A percentile compares a stretch with the other conserved stretches of the same genome.
Evolutionary conservation across 1,139 yeast genomes (phyloP).

Genomic region (Debaryomyces sp.): DNA sequence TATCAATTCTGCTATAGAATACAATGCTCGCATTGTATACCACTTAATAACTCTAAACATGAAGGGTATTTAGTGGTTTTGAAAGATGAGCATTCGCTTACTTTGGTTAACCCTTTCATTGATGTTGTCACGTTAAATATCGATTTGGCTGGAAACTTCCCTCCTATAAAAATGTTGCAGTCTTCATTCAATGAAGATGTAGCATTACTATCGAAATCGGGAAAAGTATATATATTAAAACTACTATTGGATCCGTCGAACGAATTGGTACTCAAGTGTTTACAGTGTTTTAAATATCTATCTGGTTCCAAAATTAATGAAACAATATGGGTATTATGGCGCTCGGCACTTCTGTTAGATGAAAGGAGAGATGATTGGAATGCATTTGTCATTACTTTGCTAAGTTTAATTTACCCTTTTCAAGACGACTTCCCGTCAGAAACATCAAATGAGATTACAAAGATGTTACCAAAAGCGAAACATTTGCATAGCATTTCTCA

Average conservation of each 20-base stretch:
- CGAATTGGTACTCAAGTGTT: slow-evolving; percentile 42
- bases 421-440: slow-evolving; percentile 20
- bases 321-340: slow-evolving; percentile 65
- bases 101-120: slow-evolving; percentile 67
- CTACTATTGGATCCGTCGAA: slow-evolving; percentile 52
- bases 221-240: slow-evolving; percentile 31
- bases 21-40: slow-evolving; percentile 45
- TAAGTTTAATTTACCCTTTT: slow-evolving; percentile 52
- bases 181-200: slow-evolving; percentile 34
- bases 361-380: slow-evolving; percentile 60
- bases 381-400: slow-evolving; percentile 56
- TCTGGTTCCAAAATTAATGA: slow-evolving; percentile 61
- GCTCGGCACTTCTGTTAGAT: slow-evolving; percentile 52
- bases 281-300: slow-evolving; percentile 53
- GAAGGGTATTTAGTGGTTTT: slow-evolving; percentile 48
- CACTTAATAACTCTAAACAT: slow-evolving; percentile 33
- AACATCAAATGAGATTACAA: slow-evolving; percentile 38
- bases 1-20: slow-evolving; percentile 37
- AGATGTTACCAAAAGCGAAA: slow-evolving; percentile 41
- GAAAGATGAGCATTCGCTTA: slow-evolving; percentile 34
- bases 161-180: slow-evolving; percentile 22
- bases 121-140: slow-evolving; percentile 54
- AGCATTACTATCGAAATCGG: slow-evolving; percentile 25
- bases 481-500: slow-evolving; percentile 28
- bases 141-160: slow-evolving; percentile 18